Percentiles rank a stretch among this genome's conserved stretches.
Conservation (phyloP, 306 rosid genomes). For the Cajanus cajan region DNA sequence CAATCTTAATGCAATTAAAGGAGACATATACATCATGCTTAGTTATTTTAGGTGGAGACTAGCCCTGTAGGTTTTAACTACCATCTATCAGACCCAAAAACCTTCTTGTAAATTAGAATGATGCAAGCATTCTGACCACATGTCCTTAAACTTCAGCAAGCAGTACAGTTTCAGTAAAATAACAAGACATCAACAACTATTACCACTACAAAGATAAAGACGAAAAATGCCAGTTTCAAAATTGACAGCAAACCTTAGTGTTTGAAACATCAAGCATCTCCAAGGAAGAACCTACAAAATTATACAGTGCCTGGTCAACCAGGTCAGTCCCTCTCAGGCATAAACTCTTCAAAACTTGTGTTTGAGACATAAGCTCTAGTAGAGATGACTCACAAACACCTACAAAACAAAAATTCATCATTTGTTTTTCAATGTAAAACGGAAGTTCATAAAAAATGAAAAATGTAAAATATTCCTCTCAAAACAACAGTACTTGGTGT, state of each 20-base stretch:
- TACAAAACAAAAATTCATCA: slow-evolving; percentile 34
- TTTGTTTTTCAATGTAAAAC: slow-evolving; percentile 8
- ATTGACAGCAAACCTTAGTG: slow-evolving; percentile 61
- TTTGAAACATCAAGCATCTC: slow-evolving; percentile 78
- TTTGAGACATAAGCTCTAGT: slow-evolving; percentile 56
- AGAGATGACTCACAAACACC: slow-evolving; percentile 58
- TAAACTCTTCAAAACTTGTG: slow-evolving; percentile 63
- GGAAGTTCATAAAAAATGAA: slow-evolving; percentile 4
- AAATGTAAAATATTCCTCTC: slow-evolving; percentile 15
- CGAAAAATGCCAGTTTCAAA: slow-evolving; percentile 22
- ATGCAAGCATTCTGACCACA: slow-evolving; percentile 24
- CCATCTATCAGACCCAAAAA: background rate
- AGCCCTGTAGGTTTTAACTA: background rate
- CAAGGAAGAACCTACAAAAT: slow-evolving; percentile 66
- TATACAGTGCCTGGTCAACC: slow-evolving; percentile 57
- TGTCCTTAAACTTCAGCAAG: slow-evolving; percentile 9
- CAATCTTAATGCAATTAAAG: background rate
- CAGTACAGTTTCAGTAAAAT: slow-evolving; percentile 17
- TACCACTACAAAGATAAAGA: background rate
- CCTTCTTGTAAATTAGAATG: background rate
- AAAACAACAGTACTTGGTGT: slow-evolving; percentile 1
- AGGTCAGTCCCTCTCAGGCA: slow-evolving; percentile 67
- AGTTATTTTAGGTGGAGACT: background rate
- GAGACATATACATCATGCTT: background rate
- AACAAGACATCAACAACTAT: slow-evolving; percentile 15